These are phyloP conservation scores for Guadua angustifolia DNA, from an alignment of 176 grass and related monocot species.

Conservation along the genomic window DNA sequence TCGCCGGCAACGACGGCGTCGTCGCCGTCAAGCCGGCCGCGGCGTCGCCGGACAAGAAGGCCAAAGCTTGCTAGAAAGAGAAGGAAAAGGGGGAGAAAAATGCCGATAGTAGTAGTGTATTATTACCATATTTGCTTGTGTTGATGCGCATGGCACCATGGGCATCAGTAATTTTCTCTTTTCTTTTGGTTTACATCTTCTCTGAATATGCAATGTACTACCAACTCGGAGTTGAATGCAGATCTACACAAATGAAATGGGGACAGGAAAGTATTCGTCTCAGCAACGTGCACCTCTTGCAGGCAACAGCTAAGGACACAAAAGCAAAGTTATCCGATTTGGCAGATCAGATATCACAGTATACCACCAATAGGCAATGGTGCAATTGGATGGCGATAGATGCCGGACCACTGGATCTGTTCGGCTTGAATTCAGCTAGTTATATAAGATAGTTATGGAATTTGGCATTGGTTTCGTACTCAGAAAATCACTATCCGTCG, in stretches of 20 bases:
- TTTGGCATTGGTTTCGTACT: no score
- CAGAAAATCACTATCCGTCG: no score
- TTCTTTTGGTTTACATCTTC: slow-evolving; percentile 11
- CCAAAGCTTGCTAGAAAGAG: slow-evolving; percentile 18
- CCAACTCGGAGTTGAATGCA: slow-evolving; percentile 43
- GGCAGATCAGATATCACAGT: slow-evolving; percentile 25
- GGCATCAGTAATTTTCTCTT: not conserved
- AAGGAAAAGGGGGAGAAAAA: not conserved
- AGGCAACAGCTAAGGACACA: slow-evolving; percentile 34
- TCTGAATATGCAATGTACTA: slow-evolving; percentile 5
- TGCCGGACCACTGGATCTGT: no score
- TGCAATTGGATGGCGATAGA: no score
- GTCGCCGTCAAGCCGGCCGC: slow-evolving; percentile 22
- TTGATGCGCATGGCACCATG: slow-evolving; percentile 18
- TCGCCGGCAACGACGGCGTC: slow-evolving; percentile 71
- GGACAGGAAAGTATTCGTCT: slow-evolving; percentile 35
- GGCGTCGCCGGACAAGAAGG: not conserved
- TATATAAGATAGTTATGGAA: no score
- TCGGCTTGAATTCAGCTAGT: no score
- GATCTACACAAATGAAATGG: not conserved
- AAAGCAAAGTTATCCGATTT: slow-evolving; percentile 48
- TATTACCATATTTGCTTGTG: slow-evolving; percentile 29
- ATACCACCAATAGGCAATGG: not conserved
- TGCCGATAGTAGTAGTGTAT: not conserved
- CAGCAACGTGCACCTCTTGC: slow-evolving; percentile 41